Evolutionary conservation across 2,329 filamentous ascomycete species (phyloP), one percentile per base, ranked within the genome.

Genomic region (Botrytis sinoallii): DNA sequence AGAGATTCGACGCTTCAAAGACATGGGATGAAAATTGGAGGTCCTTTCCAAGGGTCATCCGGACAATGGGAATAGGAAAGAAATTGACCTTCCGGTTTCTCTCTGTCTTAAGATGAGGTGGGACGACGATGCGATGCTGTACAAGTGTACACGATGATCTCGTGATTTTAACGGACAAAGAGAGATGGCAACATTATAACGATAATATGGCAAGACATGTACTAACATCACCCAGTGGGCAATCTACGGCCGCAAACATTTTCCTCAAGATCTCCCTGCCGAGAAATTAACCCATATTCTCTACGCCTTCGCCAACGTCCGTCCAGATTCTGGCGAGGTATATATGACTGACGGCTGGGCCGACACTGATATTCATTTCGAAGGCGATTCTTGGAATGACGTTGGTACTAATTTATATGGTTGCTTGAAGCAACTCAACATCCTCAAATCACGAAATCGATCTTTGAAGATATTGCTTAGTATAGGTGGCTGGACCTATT

Each of bases 401-500:
- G 79, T 82, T 0, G 94, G 93, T 66, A 92, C 87, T 75, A 97
- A 98, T 82, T 85, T 97, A 52, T 97, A 97, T 81, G 95, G 95
- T 70, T 95, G 93, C 81, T 82, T 96, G 76, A 97, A 97, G 85
- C 94, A 97, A 83, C 88, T 97, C 52, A 93, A 93, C 81, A 85
- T 97, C 1, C 88, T 95, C 64, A 98, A 98, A 85, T 89, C 89
- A 76, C 86, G 87, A 75, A 93, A 97, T 82, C 91, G 94, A 66
- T 91, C 95, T 77, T 86, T 98, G 75, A 97, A 97, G 82, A 85
- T 96, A 5, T 86, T 98, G 20, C 88, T 98, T 7, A 94, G 92
- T 71, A 93, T 98, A 75, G 95, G 95, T 75, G 95, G 95, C 69
- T 98, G 94, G 94, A 97, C 94, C 0, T 97, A 97, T 82, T 93